A percentile compares a stretch with the other conserved stretches of the same genome.
Evolutionary conservation across 176 grass and related monocot genomes (phyloP).

Genomic region (Puccinellia tenuiflora): DNA sequence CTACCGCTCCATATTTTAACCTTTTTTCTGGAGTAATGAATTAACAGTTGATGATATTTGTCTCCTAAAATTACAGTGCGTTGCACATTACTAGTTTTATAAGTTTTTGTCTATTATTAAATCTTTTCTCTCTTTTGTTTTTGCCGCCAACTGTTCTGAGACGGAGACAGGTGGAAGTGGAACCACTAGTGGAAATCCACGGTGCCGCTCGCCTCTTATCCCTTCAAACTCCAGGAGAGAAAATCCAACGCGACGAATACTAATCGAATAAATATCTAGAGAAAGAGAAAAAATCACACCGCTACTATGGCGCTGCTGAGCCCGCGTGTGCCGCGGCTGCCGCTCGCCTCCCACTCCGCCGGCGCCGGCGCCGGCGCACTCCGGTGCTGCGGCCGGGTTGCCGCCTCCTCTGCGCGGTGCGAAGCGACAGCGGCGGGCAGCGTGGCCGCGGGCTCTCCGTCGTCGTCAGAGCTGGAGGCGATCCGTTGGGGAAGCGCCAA

Average conservation of each 20-base stretch:
- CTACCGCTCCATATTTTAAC: too few relatives aligned
- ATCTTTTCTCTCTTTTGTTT: too few relatives aligned
- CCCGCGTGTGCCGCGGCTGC: conserved; percentile 60
- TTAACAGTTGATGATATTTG: too few relatives aligned
- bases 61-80: too few relatives aligned
- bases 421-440: conserved; percentile 37
- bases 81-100: too few relatives aligned
- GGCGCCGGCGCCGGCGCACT: neutral
- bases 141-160: too few relatives aligned
- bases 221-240: neutral
- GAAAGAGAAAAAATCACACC: neutral
- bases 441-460: conserved; percentile 34
- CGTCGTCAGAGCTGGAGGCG: conserved; percentile 40
- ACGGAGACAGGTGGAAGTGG: neutral
- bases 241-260: neutral
- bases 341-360: conserved; percentile 28
- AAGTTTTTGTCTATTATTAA: too few relatives aligned
- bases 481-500: conserved; percentile 84
- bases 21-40: too few relatives aligned
- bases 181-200: neutral
- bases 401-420: conserved; percentile 20
- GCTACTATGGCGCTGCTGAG: conserved; percentile 69
- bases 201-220: conserved; percentile 39
- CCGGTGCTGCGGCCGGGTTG: conserved; percentile 9
- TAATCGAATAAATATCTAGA: neutral